These are phyloP conservation scores for Sphagnum magellanicum DNA, from an alignment of 228 moss, liverwort and hornwort species.

Conservation along the genomic window DNA sequence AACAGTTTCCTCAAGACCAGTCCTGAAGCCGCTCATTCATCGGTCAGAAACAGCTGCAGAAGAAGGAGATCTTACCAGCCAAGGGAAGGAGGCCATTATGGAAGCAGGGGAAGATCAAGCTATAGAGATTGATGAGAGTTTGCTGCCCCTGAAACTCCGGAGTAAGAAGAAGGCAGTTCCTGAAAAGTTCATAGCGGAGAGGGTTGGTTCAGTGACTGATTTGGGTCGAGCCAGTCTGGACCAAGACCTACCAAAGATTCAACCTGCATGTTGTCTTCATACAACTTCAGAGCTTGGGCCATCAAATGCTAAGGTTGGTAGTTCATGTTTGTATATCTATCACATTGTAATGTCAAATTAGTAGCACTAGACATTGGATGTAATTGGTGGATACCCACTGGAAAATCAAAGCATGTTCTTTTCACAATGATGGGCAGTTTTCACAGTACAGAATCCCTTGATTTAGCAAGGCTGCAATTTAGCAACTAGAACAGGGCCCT, in stretches of 20 bases:
- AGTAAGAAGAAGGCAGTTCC: constrained; percentile 88
- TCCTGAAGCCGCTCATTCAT: constrained; percentile 44
- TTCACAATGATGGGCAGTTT: background rate
- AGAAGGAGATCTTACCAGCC: constrained; percentile 36
- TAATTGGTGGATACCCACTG: background rate
- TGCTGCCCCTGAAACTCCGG: constrained; percentile 72
- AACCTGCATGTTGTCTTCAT: constrained; percentile 66
- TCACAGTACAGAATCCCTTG: too few relatives aligned
- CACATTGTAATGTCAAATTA: too few relatives aligned
- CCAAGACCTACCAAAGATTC: too few relatives aligned
- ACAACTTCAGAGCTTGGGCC: constrained; percentile 73
- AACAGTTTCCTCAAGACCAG: constrained; percentile 55
- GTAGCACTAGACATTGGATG: too few relatives aligned
- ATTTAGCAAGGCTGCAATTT: too few relatives aligned
- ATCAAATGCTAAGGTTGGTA: constrained; percentile 66
- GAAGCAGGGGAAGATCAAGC: constrained; percentile 36
- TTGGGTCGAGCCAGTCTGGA: too few relatives aligned
- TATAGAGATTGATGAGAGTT: constrained; percentile 57
- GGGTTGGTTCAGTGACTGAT: background rate
- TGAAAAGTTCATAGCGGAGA: constrained; percentile 45
- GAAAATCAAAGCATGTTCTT: constrained; percentile 1
- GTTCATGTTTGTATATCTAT: too few relatives aligned
- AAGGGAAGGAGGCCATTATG: constrained; percentile 23
- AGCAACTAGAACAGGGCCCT: background rate
- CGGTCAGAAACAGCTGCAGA: constrained; percentile 33